Conservation (phyloP, 176 grass and related monocot genomes). For the Oropetium thomaeum region DNA sequence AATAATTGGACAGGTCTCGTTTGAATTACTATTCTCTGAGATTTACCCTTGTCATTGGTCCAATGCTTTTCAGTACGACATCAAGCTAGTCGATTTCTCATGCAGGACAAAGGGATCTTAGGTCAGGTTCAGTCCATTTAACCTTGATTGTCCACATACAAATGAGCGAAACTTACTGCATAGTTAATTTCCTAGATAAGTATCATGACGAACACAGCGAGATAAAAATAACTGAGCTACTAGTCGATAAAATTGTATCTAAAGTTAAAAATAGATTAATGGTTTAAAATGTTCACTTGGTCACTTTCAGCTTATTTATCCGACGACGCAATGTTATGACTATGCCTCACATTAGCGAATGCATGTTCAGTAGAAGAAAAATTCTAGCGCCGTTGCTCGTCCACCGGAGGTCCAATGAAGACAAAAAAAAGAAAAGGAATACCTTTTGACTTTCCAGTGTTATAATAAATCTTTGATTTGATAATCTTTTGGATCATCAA, state of each 20-base stretch:
- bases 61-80: not conserved
- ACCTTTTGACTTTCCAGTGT: slow-evolving; percentile 26
- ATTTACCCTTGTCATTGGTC: slow-evolving; percentile 20
- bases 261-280: not conserved
- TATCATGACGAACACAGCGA: slow-evolving; percentile 2
- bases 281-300: slow-evolving; percentile 2
- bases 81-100: not conserved
- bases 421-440: not conserved
- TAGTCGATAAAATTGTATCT: not conserved
- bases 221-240: not conserved
- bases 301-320: not conserved
- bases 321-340: not conserved
- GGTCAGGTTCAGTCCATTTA: not conserved
- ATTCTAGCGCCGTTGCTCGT: not conserved
- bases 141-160: slow-evolving; percentile 4
- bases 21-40: slow-evolving; percentile 15
- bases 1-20: not conserved
- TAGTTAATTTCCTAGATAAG: slow-evolving; percentile 24
- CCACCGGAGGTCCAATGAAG: not conserved
- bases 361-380: not conserved
- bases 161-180: slow-evolving; percentile 9
- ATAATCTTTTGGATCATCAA: slow-evolving; percentile 27
- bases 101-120: not conserved
- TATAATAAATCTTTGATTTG: not conserved
- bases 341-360: not conserved